Conservation (phyloP, 352 stramenopile species). For the Phytophthora cajani region DNA sequence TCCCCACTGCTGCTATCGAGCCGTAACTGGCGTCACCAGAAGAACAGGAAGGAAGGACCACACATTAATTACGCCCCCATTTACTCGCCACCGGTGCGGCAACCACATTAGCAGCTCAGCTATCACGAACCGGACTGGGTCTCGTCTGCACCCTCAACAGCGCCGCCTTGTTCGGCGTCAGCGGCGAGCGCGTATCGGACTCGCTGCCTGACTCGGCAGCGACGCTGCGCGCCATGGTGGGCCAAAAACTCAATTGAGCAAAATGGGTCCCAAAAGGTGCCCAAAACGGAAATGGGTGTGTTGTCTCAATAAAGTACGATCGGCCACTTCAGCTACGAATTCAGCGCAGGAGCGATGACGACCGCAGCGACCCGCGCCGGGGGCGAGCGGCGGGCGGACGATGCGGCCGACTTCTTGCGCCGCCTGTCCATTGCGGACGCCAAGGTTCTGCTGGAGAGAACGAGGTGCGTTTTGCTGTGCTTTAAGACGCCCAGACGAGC, state of each 20-base stretch:
- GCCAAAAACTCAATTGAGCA: constrained; percentile 19
- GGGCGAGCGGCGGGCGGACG: constrained; percentile 23
- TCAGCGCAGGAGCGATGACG: constrained; percentile 13
- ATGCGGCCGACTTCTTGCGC: constrained; percentile 70
- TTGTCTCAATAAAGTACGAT: constrained; percentile 26
- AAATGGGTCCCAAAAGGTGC: background rate
- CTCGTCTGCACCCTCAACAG: constrained; percentile 40
- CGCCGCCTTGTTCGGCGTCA: constrained; percentile 25
- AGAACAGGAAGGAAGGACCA: background rate
- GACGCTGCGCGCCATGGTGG: constrained; percentile 5
- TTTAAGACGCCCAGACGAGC: background rate
- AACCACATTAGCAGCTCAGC: background rate
- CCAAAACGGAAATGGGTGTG: constrained; percentile 5
- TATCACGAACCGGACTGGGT: constrained; percentile 22
- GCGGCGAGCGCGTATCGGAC: constrained; percentile 27
- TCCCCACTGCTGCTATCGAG: constrained; percentile 31
- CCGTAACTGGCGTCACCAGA: constrained; percentile 23
- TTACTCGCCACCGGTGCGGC: background rate
- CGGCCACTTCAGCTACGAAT: constrained; percentile 6
- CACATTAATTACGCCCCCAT: background rate
- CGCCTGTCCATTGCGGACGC: constrained; percentile 83
- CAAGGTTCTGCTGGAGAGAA: constrained; percentile 82
- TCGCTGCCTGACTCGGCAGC: constrained; percentile 22
- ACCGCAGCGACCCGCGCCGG: background rate
- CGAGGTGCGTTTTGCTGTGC: constrained; percentile 45